Conservation (phyloP, 495 filamentous ascomycete genomes). For the Neurospora hispaniola region DNA sequence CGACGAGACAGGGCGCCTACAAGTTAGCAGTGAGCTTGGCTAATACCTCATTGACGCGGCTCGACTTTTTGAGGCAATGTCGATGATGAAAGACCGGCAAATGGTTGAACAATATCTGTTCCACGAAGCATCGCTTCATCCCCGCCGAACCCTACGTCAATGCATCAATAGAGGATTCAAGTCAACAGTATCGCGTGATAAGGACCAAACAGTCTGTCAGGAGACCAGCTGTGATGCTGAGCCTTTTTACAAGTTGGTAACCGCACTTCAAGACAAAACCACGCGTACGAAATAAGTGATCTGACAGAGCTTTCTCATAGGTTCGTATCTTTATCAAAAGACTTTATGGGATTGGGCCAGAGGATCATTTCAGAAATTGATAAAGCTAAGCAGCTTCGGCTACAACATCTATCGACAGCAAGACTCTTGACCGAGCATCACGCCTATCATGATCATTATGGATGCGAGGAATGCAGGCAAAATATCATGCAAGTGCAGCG, state of each 20-base stretch:
- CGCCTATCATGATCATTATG: not conserved
- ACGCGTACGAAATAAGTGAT: not conserved
- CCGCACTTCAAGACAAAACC: not conserved
- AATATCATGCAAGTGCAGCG: slow-evolving; percentile 40
- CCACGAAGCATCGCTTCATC: slow-evolving; percentile 47
- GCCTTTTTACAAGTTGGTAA: not conserved
- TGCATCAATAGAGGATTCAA: slow-evolving; percentile 9
- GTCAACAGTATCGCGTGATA: not conserved
- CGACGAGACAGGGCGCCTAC: slow-evolving; percentile 16
- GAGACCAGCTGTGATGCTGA: not conserved
- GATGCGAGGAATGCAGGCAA: not conserved
- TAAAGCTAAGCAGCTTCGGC: not conserved
- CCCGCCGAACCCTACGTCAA: slow-evolving; percentile 60
- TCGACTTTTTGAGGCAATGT: slow-evolving; percentile 30
- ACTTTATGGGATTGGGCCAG: not conserved
- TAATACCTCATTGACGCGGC: slow-evolving; percentile 27
- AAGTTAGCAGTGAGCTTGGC: slow-evolving; percentile 22
- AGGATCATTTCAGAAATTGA: not conserved
- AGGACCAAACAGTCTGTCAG: not conserved
- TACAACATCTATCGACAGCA: not conserved
- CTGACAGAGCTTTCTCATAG: not conserved
- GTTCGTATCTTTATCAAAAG: not conserved
- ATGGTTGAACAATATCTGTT: slow-evolving; percentile 50
- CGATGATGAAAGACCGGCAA: slow-evolving; percentile 40
- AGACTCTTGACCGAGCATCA: not conserved